Evolutionary conservation across 1,284 basidiomycete species (phyloP), one percentile per base, ranked within the genome.

Genomic region (Anthracocystis panici-leucophaei): DNA sequence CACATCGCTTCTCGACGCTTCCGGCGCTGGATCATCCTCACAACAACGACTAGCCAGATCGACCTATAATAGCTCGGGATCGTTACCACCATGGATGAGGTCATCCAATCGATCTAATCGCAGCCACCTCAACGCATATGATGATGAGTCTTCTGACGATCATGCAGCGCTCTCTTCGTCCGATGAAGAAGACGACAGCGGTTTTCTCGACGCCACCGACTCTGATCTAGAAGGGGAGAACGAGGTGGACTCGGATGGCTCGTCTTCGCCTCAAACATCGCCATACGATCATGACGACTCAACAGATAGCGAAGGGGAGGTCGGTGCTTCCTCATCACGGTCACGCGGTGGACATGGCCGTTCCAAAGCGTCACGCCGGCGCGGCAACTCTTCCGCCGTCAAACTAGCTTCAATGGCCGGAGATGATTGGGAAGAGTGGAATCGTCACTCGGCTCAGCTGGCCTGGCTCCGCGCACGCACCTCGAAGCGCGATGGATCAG

Each of bases 351-450:
- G 9, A 2, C 41, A n/a, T 9, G 38, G 33, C 11, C 44, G 57
- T n/a, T 29, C 61, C 9, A 46, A 33, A 23, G 3, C 49, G 3
- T 42, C 31, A 10, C 49, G 53, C 5, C 42, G 50, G 20, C 54
- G 59, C 31, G 41, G 45, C 21, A 48, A 27, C 16, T 11, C 57
- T 1, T 58, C 63, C 8, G 54, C 68, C 20, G 44, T 65, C 20
- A 50, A 62, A 23, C 55, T 65, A 4, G 58, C 68, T 21, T 60
- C 62, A 25, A 44, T 65, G 5, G 58, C 40, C 14, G 59, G 54
- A 9, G 68, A 71, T 23, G 72, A 74, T 18, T 80, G 71, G 62
- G 75, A 77, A 52, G 70, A 75, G 16, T 78, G 75, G 75, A 73
- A 77, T 20, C 68, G 68, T n/a, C 54, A 49, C 9, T 57, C 65